These are phyloP conservation scores for Passalora sequoiae DNA, from an alignment of 2,329 filamentous ascomycete species.

Conservation along the genomic window DNA sequence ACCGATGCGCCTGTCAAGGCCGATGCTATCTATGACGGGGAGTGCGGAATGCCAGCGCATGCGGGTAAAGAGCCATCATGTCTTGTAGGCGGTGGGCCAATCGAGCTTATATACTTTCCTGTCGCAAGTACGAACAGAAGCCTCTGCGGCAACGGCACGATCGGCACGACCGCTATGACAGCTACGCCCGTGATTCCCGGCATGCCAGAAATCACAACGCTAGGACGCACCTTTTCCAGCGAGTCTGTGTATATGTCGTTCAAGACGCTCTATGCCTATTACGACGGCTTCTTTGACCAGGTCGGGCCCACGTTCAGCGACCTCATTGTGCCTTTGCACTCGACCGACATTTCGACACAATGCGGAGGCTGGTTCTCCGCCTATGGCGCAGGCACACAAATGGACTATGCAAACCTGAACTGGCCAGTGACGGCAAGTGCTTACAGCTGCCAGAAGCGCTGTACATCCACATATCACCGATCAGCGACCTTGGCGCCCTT, in stretches of 20 bases:
- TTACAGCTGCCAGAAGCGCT: conserved; percentile 21
- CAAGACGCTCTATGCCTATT: conserved; percentile 20
- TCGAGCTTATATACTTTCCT: conserved; percentile 26
- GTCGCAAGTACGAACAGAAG: conserved; percentile 10
- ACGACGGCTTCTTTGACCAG: conserved; percentile 11
- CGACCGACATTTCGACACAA: conserved; percentile 18
- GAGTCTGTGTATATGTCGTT: conserved; percentile 24
- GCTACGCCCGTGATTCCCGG: neutral
- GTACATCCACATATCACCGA: neutral
- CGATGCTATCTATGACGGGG: conserved; percentile 7
- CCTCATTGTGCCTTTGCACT: conserved; percentile 17
- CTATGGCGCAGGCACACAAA: conserved; percentile 9
- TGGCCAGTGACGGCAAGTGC: conserved; percentile 26
- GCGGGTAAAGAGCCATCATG: neutral
- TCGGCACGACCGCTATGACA: neutral
- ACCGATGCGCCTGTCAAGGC: conserved; percentile 4
- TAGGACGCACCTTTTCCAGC: conserved; percentile 22
- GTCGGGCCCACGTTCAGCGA: conserved; percentile 23
- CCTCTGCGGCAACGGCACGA: conserved; percentile 4
- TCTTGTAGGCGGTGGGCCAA: conserved; percentile 15
- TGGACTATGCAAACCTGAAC: conserved; percentile 25
- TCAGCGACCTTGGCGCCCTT: neutral
- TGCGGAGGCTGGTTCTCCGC: conserved; percentile 13
- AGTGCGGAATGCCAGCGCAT: conserved; percentile 16
- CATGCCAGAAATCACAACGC: conserved; percentile 8